A percentile compares a stretch with the other conserved stretches of the same genome.
phyloP scores from a whole-genome alignment of 1,139 yeast genomes.

The Kodamaea arcana region DNA sequence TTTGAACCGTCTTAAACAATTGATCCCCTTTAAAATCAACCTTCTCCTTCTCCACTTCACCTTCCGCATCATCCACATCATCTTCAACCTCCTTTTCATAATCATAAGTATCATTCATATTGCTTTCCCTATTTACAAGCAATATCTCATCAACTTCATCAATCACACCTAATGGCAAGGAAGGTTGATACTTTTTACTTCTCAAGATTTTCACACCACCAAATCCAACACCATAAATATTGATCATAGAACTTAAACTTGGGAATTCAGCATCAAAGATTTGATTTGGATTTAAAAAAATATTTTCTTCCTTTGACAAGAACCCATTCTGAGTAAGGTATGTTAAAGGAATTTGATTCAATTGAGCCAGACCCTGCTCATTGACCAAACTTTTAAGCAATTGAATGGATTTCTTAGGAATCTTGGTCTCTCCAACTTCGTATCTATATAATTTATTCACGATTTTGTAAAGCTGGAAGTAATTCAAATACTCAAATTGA shows the following conservation, averaged over 20 bases:
- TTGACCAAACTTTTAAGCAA: conserved; percentile 29
- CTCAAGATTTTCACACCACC: conserved; percentile 48
- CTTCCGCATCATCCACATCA: conserved; percentile 8
- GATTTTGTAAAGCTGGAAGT: conserved; percentile 66
- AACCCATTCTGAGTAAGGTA: conserved; percentile 44
- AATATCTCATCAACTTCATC: conserved; percentile 62
- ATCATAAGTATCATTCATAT: conserved; percentile 33
- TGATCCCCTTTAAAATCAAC: conserved; percentile 41
- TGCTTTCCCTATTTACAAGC: conserved; percentile 27
- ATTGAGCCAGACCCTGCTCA: conserved; percentile 40
- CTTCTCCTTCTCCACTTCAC: conserved; percentile 10
- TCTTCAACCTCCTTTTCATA: conserved; percentile 24
- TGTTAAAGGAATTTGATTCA: conserved; percentile 28
- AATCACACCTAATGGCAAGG: conserved; percentile 52
- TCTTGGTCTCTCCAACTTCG: conserved; percentile 72
- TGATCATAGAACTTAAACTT: conserved; percentile 54
- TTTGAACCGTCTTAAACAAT: conserved; percentile 45
- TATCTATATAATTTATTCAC: conserved; percentile 70
- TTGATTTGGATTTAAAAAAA: conserved; percentile 46
- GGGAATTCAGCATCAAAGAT: conserved; percentile 56
- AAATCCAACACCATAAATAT: conserved; percentile 58
- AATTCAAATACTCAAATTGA: conserved; percentile 58
- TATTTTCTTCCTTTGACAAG: conserved; percentile 37
- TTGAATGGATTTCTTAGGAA: conserved; percentile 45
- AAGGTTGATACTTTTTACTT: conserved; percentile 56